phyloP scores from a whole-genome alignment of 345 rosid species.

The Zanthoxylum bungeanum region DNA sequence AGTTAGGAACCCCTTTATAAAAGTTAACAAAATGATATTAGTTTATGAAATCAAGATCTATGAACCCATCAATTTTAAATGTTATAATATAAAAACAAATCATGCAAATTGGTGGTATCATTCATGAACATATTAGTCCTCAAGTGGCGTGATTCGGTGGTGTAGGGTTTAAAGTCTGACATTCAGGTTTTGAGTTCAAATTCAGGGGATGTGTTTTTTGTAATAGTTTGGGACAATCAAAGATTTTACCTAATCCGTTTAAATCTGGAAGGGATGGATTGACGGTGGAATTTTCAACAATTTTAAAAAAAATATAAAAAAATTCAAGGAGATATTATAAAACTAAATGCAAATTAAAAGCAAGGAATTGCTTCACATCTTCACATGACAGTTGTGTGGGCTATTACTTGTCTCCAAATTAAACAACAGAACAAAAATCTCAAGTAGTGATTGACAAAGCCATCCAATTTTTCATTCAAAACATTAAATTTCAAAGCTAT shows the following conservation, averaged over 20 bases:
- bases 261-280: too few relatives aligned
- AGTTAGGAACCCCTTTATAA: neutral
- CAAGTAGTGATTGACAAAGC: neutral
- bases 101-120: neutral
- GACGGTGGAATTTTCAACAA: too few relatives aligned
- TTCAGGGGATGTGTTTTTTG: too few relatives aligned
- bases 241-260: too few relatives aligned
- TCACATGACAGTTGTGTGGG: neutral
- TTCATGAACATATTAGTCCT: too few relatives aligned
- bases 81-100: neutral
- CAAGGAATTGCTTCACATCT: neutral
- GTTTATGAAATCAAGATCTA: neutral
- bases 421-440: neutral
- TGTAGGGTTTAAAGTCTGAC: too few relatives aligned
- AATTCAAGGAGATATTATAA: neutral
- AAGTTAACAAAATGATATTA: neutral
- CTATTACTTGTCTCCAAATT: neutral
- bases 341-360: neutral
- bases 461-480: neutral
- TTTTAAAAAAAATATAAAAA: too few relatives aligned
- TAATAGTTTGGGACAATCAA: too few relatives aligned
- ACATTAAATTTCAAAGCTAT: neutral
- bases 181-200: too few relatives aligned
- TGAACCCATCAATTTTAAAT: neutral
- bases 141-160: too few relatives aligned